Percentiles rank a stretch among this genome's conserved stretches.
Conservation (phyloP, 345 rosid species). For the Citrus sinensis region DNA sequence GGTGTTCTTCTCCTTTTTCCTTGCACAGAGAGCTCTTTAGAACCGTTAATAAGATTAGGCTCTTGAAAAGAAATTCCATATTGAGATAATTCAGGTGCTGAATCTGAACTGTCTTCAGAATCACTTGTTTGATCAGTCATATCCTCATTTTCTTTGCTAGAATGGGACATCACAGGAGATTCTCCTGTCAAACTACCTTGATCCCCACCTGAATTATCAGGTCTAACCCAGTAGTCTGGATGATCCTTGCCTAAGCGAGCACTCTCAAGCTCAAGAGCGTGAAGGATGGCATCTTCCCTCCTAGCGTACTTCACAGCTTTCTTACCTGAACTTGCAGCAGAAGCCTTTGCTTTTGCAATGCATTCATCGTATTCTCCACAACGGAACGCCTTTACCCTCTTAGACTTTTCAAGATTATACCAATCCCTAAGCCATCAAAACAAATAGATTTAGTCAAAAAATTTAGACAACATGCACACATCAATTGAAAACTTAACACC, state of each 20-base stretch:
- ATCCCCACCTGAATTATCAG: conserved; percentile 30
- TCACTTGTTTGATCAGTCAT: conserved; percentile 34
- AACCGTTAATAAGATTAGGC: conserved; percentile 38
- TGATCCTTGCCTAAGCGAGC: conserved; percentile 57
- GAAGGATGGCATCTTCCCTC: conserved; percentile 92
- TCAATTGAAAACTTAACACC: conserved; percentile 4
- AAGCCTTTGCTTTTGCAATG: conserved; percentile 82
- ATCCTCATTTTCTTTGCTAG: conserved; percentile 49
- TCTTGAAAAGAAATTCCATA: conserved; percentile 71
- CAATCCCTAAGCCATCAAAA: conserved; percentile 68
- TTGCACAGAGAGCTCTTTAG: conserved; percentile 46
- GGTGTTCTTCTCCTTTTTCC: conserved; percentile 85
- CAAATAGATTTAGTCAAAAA: conserved; percentile 7
- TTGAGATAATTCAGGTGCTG: conserved; percentile 63
- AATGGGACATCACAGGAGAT: conserved; percentile 45
- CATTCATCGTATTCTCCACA: conserved; percentile 89
- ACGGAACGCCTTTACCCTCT: conserved; percentile 93
- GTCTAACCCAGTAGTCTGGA: conserved; percentile 33
- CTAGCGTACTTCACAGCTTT: conserved; percentile 80
- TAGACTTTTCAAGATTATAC: conserved; percentile 93
- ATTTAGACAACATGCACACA: background rate
- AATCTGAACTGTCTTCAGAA: conserved; percentile 39
- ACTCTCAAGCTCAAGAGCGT: conserved; percentile 88
- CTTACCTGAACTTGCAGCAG: conserved; percentile 65
- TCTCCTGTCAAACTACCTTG: conserved; percentile 41